Evolutionary conservation across 2,329 filamentous ascomycete genomes (phyloP).

Genomic region (Sclerotinia glacialis): DNA sequence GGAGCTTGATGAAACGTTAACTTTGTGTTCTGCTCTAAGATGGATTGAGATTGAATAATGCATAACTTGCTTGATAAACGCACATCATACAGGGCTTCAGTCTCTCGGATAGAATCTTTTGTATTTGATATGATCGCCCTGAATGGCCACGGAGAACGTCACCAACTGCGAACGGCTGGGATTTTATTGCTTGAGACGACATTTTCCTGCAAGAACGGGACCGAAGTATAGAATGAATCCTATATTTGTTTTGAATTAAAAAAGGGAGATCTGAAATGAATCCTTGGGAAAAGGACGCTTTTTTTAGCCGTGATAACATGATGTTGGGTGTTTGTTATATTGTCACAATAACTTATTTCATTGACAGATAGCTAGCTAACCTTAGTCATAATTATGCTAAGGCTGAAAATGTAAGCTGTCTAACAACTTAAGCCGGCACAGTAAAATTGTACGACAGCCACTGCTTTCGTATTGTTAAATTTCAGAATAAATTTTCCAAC

Average conservation of each 20-base stretch:
- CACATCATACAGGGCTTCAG: background rate
- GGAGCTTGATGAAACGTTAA: background rate
- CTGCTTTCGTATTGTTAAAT: too few relatives aligned
- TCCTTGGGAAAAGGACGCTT: too few relatives aligned
- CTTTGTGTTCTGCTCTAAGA: background rate
- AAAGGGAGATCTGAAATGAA: background rate
- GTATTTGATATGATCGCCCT: background rate
- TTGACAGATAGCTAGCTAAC: too few relatives aligned
- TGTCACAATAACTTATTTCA: background rate
- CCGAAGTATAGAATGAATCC: too few relatives aligned
- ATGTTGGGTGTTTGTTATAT: background rate
- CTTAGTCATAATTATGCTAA: too few relatives aligned
- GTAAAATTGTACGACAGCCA: too few relatives aligned
- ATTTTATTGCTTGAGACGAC: background rate
- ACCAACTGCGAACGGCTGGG: background rate
- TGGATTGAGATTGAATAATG: background rate
- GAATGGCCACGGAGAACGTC: background rate
- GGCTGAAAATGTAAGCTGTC: too few relatives aligned
- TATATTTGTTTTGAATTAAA: background rate
- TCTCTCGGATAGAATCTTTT: background rate
- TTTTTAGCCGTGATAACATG: background rate
- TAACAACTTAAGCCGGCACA: too few relatives aligned
- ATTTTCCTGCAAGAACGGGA: background rate
- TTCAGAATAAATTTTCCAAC: too few relatives aligned
- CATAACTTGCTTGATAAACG: conserved; percentile 1